phyloP scores from a whole-genome alignment of 345 rosid species.

The Anacardium occidentale region DNA sequence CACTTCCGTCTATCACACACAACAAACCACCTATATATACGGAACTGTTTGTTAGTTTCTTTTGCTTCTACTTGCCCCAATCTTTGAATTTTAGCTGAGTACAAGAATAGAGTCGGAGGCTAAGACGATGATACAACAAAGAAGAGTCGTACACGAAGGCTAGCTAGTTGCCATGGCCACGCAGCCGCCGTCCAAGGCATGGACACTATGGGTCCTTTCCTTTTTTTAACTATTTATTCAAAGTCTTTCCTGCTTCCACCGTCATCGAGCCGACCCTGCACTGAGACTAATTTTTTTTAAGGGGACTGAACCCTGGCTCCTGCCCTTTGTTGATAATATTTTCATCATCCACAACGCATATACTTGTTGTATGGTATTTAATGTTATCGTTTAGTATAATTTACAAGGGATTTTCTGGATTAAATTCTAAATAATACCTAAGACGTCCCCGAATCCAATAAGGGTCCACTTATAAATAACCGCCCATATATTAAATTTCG shows the following conservation, averaged over 20 bases:
- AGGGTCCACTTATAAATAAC: slow-evolving; percentile 18
- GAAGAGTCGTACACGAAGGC: slow-evolving; percentile 11
- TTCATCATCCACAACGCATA: too few relatives aligned
- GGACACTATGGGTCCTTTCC: slow-evolving; percentile 2
- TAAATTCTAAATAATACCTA: background rate
- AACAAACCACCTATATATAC: background rate
- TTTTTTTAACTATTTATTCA: background rate
- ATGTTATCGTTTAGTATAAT: too few relatives aligned
- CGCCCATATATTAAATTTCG: slow-evolving; percentile 19
- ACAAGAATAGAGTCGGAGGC: background rate
- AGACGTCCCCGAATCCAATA: background rate
- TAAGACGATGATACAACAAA: slow-evolving; percentile 7
- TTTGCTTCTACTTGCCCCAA: background rate
- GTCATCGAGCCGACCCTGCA: background rate
- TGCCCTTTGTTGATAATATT: slow-evolving; percentile 6
- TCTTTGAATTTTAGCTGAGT: slow-evolving; percentile 4
- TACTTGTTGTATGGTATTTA: too few relatives aligned
- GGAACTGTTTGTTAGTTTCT: background rate
- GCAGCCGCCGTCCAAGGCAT: slow-evolving; percentile 17
- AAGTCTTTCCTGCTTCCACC: background rate
- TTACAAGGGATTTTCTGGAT: too few relatives aligned
- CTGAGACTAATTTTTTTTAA: slow-evolving; percentile 1
- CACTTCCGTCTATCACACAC: too few relatives aligned
- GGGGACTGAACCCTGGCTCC: slow-evolving; percentile 7
- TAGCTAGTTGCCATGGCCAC: background rate